Percentiles rank a stretch among this genome's conserved stretches.
These are phyloP conservation scores for Aspergillus nidulans DNA, from an alignment of 495 filamentous ascomycete species.

Conservation along the genomic window DNA sequence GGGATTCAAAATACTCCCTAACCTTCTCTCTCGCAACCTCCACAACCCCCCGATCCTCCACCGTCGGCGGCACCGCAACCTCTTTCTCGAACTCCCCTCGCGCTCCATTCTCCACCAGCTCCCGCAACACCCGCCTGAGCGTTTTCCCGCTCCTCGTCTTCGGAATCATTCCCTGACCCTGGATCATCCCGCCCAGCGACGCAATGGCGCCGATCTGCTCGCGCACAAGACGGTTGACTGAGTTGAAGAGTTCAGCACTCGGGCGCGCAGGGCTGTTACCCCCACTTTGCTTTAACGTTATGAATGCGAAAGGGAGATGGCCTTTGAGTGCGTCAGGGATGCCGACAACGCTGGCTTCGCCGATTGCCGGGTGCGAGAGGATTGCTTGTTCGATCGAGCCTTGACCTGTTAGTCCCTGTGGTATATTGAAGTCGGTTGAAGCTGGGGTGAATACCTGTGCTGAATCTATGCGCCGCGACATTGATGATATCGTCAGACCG, in stretches of 20 bases:
- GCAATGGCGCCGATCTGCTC: conserved; percentile 86
- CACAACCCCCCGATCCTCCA: conserved; percentile 56
- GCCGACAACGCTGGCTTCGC: conserved; percentile 78
- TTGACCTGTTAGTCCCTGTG: conserved; percentile 19
- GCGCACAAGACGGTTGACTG: conserved; percentile 63
- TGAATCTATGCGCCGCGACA: conserved; percentile 88
- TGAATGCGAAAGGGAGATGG: conserved; percentile 85
- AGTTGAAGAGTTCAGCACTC: conserved; percentile 49
- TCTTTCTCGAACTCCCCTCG: conserved; percentile 47
- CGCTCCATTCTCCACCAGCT: conserved; percentile 65
- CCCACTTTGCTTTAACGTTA: conserved; percentile 45
- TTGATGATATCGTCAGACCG: conserved; percentile 92
- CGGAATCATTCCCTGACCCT: conserved; percentile 84
- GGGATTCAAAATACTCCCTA: conserved; percentile 50
- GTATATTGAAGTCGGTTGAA: neutral
- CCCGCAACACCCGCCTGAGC: conserved; percentile 70
- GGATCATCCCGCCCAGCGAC: conserved; percentile 75
- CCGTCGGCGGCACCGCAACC: conserved; percentile 55
- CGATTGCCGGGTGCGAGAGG: conserved; percentile 68
- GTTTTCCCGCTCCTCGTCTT: conserved; percentile 90
- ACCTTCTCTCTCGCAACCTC: conserved; percentile 52
- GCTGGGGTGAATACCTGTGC: conserved; percentile 57
- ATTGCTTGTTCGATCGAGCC: conserved; percentile 87
- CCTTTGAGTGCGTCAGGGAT: conserved; percentile 85
- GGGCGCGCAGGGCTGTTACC: conserved; percentile 42